Base-by-base conservation (phyloP, 2,329 filamentous ascomycete species). In the Xylaria sp. region DNA sequence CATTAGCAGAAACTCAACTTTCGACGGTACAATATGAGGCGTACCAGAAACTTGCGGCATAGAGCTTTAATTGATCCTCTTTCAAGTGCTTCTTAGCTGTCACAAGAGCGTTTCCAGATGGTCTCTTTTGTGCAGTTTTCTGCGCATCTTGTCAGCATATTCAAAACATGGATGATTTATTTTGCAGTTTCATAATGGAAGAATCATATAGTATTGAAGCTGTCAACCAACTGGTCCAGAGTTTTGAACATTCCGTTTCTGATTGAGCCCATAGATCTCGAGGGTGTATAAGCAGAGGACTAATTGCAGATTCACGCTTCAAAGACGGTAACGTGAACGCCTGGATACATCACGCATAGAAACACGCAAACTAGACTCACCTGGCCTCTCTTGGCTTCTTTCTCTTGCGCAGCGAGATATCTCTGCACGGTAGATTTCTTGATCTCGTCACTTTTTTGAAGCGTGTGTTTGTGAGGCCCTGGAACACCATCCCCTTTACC, bases 41-140 rank as follows among this genome's bases (percentile, higher is more conserved):
- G 75, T 82, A 93, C 92, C 94, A 97, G 79, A 94, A 96, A 78
- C 92, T 94, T 74, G 91, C 92, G 33, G 92, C 92, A 78, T 91
- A 97, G 1, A 97, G 83, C 79, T 94, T 94, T 59, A 97, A 80
- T 8, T 91, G 88, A 70, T 88, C 83, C 6, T 94, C 91, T 69
- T 88, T 88, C n/a, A 86, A 84, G 75, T 93, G 94, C 62, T 86
- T 90, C 76, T 89, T 88, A 8, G 88, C 90, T 1, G 93, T 97
- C 55, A 84, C 80, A 58, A 90, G 84, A 25, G 94, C 93, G 63
- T 85, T 80, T 10, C 92, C 93, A 2, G 91, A 92, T 20, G 92
- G 90, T 78, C 90, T 92, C 75, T 90, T 92, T 31, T 64, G 88
- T 72, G 90, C 89, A 1, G 88, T 88, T 80, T 93, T 94, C 83